A percentile compares a stretch with the other conserved stretches of the same genome.
Conservation (phyloP, 2,329 filamentous ascomycete genomes). For the Teratosphaeria destructans region DNA sequence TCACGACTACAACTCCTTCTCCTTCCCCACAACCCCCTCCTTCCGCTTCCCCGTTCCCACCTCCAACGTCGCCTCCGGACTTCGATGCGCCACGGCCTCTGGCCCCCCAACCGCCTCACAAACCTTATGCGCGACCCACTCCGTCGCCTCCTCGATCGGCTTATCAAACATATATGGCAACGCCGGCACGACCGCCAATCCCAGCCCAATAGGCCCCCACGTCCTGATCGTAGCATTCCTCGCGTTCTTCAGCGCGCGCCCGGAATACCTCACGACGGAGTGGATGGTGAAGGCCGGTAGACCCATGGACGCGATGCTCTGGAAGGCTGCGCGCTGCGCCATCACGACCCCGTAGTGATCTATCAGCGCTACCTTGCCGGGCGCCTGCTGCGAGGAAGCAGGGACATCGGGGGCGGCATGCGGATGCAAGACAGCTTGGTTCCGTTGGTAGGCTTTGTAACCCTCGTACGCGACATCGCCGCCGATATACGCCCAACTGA, state of each 20-base stretch:
- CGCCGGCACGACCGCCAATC: constrained; percentile 61
- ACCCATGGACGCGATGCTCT: constrained; percentile 85
- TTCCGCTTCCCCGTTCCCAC: constrained; percentile 2
- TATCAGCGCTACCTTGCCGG: constrained; percentile 50
- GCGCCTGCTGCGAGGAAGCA: constrained; percentile 4
- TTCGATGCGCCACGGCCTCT: constrained; percentile 36
- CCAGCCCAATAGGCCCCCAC: constrained; percentile 79
- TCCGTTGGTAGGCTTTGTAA: constrained; percentile 86
- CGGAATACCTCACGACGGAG: constrained; percentile 81
- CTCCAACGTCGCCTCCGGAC: constrained; percentile 1
- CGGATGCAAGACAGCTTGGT: constrained; percentile 65
- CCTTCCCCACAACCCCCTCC: constrained; percentile 1
- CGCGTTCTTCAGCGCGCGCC: constrained; percentile 68
- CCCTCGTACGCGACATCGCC: constrained; percentile 90
- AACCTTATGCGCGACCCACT: constrained; percentile 77
- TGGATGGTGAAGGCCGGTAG: constrained; percentile 90
- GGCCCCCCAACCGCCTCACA: constrained; percentile 64
- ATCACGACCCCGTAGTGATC: constrained; percentile 89
- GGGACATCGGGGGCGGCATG: constrained; percentile 36
- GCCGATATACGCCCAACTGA: constrained; percentile 86
- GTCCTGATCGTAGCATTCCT: constrained; percentile 69
- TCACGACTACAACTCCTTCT: constrained; percentile 4
- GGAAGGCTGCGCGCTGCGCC: constrained; percentile 83
- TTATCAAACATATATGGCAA: constrained; percentile 79
- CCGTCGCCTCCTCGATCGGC: constrained; percentile 83